phyloP scores from a whole-genome alignment of 2,329 filamentous ascomycete genomes.

The Penicillium sp. region DNA sequence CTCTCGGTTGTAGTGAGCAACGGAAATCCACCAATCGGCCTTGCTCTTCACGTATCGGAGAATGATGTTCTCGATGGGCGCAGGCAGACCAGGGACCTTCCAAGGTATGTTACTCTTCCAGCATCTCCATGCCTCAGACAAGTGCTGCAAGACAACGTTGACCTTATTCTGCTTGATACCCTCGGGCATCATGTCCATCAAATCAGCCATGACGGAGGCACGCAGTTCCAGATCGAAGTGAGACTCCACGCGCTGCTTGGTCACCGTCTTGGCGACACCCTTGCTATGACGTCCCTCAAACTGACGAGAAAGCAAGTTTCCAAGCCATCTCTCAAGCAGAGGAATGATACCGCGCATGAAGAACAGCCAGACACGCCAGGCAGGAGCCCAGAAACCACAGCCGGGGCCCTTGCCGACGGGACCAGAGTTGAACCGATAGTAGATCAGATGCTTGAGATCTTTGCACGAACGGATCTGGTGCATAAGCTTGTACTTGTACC shows the following conservation, averaged over 20 bases:
- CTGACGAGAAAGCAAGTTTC: conserved; percentile 92
- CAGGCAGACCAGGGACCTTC: conserved; percentile 96
- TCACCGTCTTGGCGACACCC: conserved; percentile 97
- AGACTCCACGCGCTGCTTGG: conserved; percentile 97
- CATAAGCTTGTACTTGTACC: conserved; percentile 99
- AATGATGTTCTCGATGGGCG: conserved; percentile 98
- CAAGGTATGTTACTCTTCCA: conserved; percentile 99
- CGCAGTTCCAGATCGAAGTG: conserved; percentile 97
- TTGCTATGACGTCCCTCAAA: conserved; percentile 99
- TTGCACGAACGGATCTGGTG: conserved; percentile 99
- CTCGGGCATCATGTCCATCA: conserved; percentile 99
- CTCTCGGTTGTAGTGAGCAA: conserved; percentile 97
- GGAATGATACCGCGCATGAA: conserved; percentile 99
- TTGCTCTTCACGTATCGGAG: conserved; percentile 98
- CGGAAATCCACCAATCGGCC: conserved; percentile 99
- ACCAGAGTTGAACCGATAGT: conserved; percentile 97
- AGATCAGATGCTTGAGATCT: conserved; percentile 97
- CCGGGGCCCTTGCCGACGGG: conserved; percentile 96
- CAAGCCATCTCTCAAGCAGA: conserved; percentile 92
- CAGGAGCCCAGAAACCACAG: conserved; percentile 98
- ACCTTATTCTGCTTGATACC: conserved; percentile 99
- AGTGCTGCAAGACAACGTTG: conserved; percentile 93
- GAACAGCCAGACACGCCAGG: conserved; percentile 98
- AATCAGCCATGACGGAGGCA: conserved; percentile 96
- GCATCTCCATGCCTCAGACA: conserved; percentile 97